Percentiles rank a stretch among this genome's conserved stretches.
phyloP scores from a whole-genome alignment of 345 rosid genomes.

The Boechera divaricarpa region DNA sequence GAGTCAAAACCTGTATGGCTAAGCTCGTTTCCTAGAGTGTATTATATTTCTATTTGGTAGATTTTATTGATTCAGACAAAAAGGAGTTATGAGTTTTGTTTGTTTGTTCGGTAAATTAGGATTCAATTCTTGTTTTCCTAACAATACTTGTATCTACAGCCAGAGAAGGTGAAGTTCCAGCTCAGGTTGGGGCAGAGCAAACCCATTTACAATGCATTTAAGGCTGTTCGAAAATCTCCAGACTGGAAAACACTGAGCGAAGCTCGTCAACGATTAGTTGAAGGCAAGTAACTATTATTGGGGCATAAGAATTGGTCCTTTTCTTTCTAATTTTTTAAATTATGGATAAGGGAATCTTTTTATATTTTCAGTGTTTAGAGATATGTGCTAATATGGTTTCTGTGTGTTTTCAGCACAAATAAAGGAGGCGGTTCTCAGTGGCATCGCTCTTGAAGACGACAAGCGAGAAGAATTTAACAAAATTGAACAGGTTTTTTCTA shows the following conservation, averaged over 20 bases:
- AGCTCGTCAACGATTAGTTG: slow-evolving; percentile 80
- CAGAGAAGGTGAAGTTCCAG: slow-evolving; percentile 49
- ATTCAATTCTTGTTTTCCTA: slow-evolving; percentile 2
- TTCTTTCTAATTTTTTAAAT: neutral
- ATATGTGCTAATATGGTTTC: slow-evolving; percentile 30
- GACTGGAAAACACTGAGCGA: slow-evolving; percentile 69
- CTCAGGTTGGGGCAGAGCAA: slow-evolving; percentile 87
- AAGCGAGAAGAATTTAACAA: slow-evolving; percentile 89
- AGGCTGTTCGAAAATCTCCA: slow-evolving; percentile 71
- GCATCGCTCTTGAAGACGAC: slow-evolving; percentile 90
- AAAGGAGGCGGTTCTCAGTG: slow-evolving; percentile 90
- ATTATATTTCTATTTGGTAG: too few relatives aligned
- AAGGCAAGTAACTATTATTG: slow-evolving; percentile 52
- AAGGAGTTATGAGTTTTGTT: neutral
- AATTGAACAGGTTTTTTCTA: slow-evolving; percentile 78
- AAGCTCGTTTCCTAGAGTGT: neutral
- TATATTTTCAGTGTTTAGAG: neutral
- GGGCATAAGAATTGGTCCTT: slow-evolving; percentile 2
- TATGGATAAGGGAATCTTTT: neutral
- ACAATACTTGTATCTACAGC: slow-evolving; percentile 34
- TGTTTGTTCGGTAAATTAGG: neutral
- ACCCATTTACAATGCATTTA: slow-evolving; percentile 79
- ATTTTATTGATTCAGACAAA: slow-evolving; percentile 16
- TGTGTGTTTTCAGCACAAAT: slow-evolving; percentile 63
- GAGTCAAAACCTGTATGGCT: neutral